Evolutionary conservation across 2,329 filamentous ascomycete species (phyloP).

Genomic region (Penicillium brasilianum): DNA sequence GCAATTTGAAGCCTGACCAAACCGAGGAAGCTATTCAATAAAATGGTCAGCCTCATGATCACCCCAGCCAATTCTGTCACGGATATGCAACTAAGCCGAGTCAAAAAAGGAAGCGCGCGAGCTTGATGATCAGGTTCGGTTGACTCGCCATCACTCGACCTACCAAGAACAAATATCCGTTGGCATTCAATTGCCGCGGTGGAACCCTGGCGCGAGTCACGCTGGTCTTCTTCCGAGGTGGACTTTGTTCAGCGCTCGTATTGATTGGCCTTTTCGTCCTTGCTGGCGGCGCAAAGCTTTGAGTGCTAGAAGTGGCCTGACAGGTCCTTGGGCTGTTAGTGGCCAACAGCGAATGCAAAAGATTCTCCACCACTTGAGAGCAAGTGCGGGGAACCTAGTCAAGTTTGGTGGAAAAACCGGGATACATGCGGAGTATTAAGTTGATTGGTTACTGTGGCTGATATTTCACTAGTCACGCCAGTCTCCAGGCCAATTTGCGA

Average conservation of each 20-base stretch:
- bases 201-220: slow-evolving; percentile 19
- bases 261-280: background rate
- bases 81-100: slow-evolving; percentile 16
- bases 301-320: background rate
- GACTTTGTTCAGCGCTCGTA: background rate
- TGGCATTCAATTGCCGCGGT: slow-evolving; percentile 9
- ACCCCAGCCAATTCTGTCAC: slow-evolving; percentile 23
- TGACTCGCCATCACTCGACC: slow-evolving; percentile 4
- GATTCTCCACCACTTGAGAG: slow-evolving; percentile 26
- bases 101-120: slow-evolving; percentile 18
- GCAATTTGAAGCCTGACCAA: slow-evolving; percentile 1
- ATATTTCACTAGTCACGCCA: slow-evolving; percentile 1
- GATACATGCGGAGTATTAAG: background rate
- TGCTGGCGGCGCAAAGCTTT: background rate
- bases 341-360: background rate
- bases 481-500: slow-evolving; percentile 1
- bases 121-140: background rate
- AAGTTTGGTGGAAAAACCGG: background rate
- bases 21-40: slow-evolving; percentile 9
- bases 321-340: background rate
- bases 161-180: slow-evolving; percentile 7
- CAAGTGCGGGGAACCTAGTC: slow-evolving; percentile 11
- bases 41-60: background rate
- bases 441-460: background rate
- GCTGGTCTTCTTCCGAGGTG: background rate